phyloP scores from a whole-genome alignment of 177 flowering plant genomes.

The Vitis hybrid region DNA sequence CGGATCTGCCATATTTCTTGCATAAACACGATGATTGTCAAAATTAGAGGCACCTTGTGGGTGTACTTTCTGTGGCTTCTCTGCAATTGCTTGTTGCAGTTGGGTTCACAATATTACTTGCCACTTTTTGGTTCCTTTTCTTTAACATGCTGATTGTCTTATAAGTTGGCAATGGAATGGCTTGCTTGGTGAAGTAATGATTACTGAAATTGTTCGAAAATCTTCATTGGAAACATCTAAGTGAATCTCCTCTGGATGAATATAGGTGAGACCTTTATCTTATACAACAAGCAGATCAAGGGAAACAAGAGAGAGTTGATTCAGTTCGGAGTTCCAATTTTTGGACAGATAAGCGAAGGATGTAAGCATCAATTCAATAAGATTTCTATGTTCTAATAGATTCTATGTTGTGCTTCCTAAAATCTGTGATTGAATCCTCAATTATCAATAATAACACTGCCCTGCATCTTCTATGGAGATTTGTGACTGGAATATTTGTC shows the following conservation, averaged over 20 bases:
- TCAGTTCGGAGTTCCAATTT: constrained; percentile 91
- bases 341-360: constrained; percentile 71
- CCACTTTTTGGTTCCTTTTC: neutral
- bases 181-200: too few species aligned
- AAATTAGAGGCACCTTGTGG: too few species aligned
- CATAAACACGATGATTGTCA: too few species aligned
- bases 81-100: neutral
- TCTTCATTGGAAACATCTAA: neutral
- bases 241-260: constrained; percentile 11
- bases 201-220: too few species aligned
- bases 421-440: neutral
- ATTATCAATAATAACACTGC: neutral
- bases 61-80: too few species aligned
- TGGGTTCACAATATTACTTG: neutral
- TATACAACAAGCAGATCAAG: constrained; percentile 85
- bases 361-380: constrained; percentile 42
- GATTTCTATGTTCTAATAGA: neutral
- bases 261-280: constrained; percentile 80
- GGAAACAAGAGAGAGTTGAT: constrained; percentile 88
- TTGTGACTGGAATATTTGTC: constrained; percentile 6
- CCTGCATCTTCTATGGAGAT: neutral
- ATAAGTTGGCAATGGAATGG: too few species aligned
- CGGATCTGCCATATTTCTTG: too few species aligned
- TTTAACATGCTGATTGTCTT: too few species aligned
- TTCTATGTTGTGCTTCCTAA: constrained; percentile 1